Evolutionary conservation across 371 early-diverging fungal genomes (phyloP), one percentile per base, ranked within the genome.

Genomic region (Mucor sp.): DNA sequence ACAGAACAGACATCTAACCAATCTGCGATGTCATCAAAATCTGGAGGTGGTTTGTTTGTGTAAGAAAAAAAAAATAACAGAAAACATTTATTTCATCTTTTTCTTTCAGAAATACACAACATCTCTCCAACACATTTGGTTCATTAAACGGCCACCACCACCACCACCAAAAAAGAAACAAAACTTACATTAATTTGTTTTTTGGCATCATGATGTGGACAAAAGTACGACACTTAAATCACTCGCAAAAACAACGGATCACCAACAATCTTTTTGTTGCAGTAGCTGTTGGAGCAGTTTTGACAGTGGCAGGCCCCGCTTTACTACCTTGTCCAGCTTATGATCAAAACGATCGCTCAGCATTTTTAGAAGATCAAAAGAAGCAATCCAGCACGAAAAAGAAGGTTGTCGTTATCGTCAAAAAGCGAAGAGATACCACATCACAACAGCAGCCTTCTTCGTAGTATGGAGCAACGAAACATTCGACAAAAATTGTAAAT

Each of bases 291-390:
- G 81, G 81, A 21, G 84, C 86, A 3, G 72, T 79, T 1, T 69
- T 80, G 25, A 77, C 80, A 30, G 82, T 85, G 23, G 78, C 85
- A 23, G 75, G 75, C 25, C 78, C 84, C 5, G 74, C 81, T 11
- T 55, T 78, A 41, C 77, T 83, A 62, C 79, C 84, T 4, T 84
- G 84, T 62, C 84, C 84, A 59, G 84, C 84, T 28, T 84, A 78
- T 59, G 81, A 84, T 48, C 72, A 78, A 58, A 76, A 79, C 39
- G 81, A 84, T 33, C 71, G 74, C 58, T 74, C 80, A 11, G 81
- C 84, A 23, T 74, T 74, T 44, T 68, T 84, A 30, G 81, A 84
- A 71, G 78, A 80, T 56, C 71, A 75, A 33, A 65, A 70, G 50
- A 78, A 77, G 61, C 27, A 71, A 6, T 59, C 72, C 53, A 55